Evolutionary conservation across 1,284 basidiomycete species (phyloP), one percentile per base, ranked within the genome.

Genomic region (Marasmius fiardii): DNA sequence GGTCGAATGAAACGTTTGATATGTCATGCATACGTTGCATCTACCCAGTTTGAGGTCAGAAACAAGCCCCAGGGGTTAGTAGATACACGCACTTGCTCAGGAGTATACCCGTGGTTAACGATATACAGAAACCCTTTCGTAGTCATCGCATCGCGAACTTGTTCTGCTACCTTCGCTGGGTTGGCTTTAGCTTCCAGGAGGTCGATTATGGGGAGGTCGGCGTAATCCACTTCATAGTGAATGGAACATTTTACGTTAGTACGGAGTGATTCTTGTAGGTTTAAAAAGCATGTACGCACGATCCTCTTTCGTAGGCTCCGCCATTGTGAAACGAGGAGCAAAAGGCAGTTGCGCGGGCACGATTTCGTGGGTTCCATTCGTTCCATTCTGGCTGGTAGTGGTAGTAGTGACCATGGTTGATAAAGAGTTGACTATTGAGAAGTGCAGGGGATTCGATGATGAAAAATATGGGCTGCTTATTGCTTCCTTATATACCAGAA

Each of bases 11-110:
- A 12, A 86, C 61, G 58, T 88, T 77, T 18, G 82, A 83, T 52
- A 88, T 82, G 61, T 85, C 81, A 57, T 85, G 80, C 41, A 86
- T 77, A 26, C 83, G 74, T n/a, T 75, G 70, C 14, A 72, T 80
- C 80, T 81, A 35, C 7, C 21, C 16, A n/a, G n/a, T n/a, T n/a
- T n/a, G n/a, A n/a, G n/a, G n/a, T n/a, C n/a, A n/a, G n/a, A n/a
- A n/a, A n/a, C n/a, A n/a, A n/a, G n/a, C n/a, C n/a, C n/a, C n/a
- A n/a, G n/a, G n/a, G n/a, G n/a, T n/a, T n/a, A n/a, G 43, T 2
- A 21, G 20, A 11, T 12, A 18, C 5, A 43, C 39, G 16, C 43
- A 43, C 52, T 41, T 53, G 24, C 6, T 41, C 24, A n/a, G 41
- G 28, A 23, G 24, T 53, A 31, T 33, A 45, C 6, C 73, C 74